These are phyloP conservation scores for Trametopsis cervina DNA, from an alignment of 768 basidiomycete genomes.

Conservation along the genomic window DNA sequence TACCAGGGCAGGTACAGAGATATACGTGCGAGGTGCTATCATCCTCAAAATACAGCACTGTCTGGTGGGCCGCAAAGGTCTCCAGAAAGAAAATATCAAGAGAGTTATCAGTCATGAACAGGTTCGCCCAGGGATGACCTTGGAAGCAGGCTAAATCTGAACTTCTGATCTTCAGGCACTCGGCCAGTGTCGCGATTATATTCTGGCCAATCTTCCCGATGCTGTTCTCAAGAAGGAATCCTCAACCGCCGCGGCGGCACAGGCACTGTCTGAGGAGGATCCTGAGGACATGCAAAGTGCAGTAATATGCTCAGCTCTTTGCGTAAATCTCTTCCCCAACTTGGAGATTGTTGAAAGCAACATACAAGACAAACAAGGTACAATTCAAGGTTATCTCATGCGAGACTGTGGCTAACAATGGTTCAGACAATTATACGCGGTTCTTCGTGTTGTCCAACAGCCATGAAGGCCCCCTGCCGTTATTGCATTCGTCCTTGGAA, in stretches of 20 bases:
- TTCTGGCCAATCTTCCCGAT: conserved; percentile 43
- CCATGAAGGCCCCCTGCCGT: conserved; percentile 24
- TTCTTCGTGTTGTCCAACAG: conserved; percentile 53
- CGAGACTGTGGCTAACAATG: no score
- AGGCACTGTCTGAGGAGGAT: conserved; percentile 32
- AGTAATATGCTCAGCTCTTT: conserved; percentile 69
- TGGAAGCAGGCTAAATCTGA: background rate
- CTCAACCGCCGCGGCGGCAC: conserved; percentile 72
- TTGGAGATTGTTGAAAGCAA: conserved; percentile 52
- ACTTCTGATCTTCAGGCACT: conserved; percentile 43
- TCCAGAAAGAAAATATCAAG: conserved; percentile 45
- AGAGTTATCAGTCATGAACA: conserved; percentile 75
- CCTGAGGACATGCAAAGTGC: conserved; percentile 44
- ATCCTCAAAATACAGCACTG: conserved; percentile 61
- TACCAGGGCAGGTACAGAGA: conserved; percentile 29
- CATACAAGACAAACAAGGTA: conserved; percentile 54
- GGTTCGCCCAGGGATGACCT: conserved; percentile 29
- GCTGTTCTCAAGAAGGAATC: conserved; percentile 48
- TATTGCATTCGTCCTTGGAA: conserved; percentile 4
- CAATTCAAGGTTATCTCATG: background rate
- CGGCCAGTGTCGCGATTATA: conserved; percentile 69
- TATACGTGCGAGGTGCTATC: conserved; percentile 54
- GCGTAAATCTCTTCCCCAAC: conserved; percentile 51
- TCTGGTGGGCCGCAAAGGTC: conserved; percentile 56
- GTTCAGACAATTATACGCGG: conserved; percentile 58